phyloP scores from a whole-genome alignment of 805 yeast genomes.

The Kodamaea jinghongensis region DNA sequence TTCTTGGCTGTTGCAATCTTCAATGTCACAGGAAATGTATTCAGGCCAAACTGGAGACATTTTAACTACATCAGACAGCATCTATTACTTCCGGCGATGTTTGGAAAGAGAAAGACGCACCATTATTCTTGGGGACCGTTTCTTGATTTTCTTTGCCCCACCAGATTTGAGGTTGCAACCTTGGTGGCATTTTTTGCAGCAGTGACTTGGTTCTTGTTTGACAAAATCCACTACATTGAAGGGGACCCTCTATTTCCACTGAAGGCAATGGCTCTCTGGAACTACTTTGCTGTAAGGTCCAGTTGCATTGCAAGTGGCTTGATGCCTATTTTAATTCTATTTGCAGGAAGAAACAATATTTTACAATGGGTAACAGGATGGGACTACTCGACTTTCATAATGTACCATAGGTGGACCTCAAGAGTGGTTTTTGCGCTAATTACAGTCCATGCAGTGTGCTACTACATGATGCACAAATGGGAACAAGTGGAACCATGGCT shows the following conservation, averaged over 20 bases:
- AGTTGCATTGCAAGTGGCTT: constrained; percentile 26
- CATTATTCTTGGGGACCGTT: constrained; percentile 20
- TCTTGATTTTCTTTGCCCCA: constrained; percentile 27
- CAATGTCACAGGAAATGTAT: constrained; percentile 32
- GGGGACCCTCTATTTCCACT: constrained; percentile 27
- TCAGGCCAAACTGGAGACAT: constrained; percentile 22
- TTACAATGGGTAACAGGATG: constrained; percentile 38
- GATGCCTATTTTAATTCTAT: constrained; percentile 32
- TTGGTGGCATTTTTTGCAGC: constrained; percentile 9
- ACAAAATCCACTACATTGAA: constrained; percentile 17
- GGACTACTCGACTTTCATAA: constrained; percentile 49
- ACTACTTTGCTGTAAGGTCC: constrained; percentile 17
- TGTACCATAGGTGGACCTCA: constrained; percentile 58
- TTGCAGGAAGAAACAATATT: constrained; percentile 37
- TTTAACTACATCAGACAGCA: constrained; percentile 23
- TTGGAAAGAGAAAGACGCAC: constrained; percentile 25
- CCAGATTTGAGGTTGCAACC: constrained; percentile 12
- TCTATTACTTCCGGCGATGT: constrained; percentile 40
- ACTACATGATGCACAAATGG: constrained; percentile 1
- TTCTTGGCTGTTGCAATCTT: constrained; percentile 23
- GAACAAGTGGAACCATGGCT: constrained; percentile 6
- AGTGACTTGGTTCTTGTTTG: constrained; percentile 10
- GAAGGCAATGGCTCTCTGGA: constrained; percentile 18
- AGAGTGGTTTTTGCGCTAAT: constrained; percentile 44
- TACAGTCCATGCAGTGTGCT: constrained; percentile 35